phyloP scores from a whole-genome alignment of 352 stramenopile species.

The Phytopythium mirpurense region DNA sequence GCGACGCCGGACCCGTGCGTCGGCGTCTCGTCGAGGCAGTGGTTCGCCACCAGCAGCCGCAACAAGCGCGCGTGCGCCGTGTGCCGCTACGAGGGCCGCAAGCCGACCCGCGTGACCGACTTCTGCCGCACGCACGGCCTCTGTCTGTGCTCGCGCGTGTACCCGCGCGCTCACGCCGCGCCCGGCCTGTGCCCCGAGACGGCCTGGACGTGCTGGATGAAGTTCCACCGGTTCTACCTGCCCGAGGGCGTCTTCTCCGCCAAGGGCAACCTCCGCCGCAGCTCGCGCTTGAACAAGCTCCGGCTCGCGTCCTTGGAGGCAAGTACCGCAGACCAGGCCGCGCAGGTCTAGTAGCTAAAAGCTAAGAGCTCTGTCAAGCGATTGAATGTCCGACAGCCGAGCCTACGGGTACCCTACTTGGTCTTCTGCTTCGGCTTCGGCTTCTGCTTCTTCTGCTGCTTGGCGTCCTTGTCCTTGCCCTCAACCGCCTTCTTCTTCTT shows the following conservation, averaged over 20 bases:
- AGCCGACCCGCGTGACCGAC: neutral
- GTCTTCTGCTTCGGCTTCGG: too few species aligned
- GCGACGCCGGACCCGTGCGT: neutral
- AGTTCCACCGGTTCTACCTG: neutral
- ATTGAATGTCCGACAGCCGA: too few species aligned
- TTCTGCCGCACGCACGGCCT: neutral
- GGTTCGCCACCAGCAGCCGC: neutral
- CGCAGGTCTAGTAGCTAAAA: too few species aligned
- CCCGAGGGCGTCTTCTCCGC: neutral
- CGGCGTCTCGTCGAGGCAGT: neutral
- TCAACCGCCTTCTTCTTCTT: conserved; percentile 18
- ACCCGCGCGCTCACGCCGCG: neutral
- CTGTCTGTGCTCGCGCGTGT: neutral
- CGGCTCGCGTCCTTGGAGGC: neutral
- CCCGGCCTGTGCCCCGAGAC: neutral
- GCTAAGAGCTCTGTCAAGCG: too few species aligned
- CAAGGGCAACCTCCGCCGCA: conserved; percentile 1
- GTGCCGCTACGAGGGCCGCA: neutral
- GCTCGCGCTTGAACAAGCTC: neutral
- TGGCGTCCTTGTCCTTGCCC: conserved; percentile 7
- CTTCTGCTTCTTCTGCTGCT: conserved; percentile 11
- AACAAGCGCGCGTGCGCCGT: neutral
- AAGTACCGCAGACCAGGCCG: too few species aligned
- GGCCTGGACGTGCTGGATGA: neutral
- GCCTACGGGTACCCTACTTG: too few species aligned